Conservation (phyloP, 129 eudicot species). For the Chrysanthemum seticuspe region DNA sequence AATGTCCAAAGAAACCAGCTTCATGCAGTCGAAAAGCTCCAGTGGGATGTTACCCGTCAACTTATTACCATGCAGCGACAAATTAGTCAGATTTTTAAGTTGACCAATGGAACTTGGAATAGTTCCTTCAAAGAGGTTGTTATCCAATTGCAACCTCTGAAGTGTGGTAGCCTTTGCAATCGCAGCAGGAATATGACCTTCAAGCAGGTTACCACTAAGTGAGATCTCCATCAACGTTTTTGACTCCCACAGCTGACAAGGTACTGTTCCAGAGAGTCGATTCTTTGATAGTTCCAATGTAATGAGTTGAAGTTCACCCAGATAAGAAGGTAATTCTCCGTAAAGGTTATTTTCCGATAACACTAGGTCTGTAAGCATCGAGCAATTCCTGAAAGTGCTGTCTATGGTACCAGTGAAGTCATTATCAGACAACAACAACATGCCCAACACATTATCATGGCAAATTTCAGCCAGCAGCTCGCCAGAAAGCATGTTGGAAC, state of each 20-base stretch:
- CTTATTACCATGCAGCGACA: conserved; percentile 76
- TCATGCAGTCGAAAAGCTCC: conserved; percentile 71
- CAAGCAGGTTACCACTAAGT: conserved; percentile 58
- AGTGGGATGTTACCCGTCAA: conserved; percentile 61
- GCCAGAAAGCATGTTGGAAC: conserved; percentile 71
- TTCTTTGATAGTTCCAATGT: conserved; percentile 73
- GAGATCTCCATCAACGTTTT: conserved; percentile 71
- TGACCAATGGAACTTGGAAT: conserved; percentile 72
- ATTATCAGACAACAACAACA: conserved; percentile 53
- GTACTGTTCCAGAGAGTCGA: conserved; percentile 59
- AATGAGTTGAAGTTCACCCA: conserved; percentile 70
- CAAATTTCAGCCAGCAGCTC: conserved; percentile 57
- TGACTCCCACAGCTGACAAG: conserved; percentile 74
- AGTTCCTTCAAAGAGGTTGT: conserved; percentile 70
- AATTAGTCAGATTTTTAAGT: conserved; percentile 73
- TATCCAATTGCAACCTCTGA: conserved; percentile 70
- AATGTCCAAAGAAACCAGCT: conserved; percentile 75
- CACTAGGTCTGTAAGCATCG: conserved; percentile 54
- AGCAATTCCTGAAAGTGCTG: conserved; percentile 56
- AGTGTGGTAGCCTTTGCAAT: conserved; percentile 46
- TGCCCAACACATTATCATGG: conserved; percentile 34
- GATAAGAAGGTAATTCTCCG: conserved; percentile 71
- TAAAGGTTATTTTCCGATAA: conserved; percentile 64
- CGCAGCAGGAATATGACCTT: conserved; percentile 55
- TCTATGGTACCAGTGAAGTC: conserved; percentile 64